Percentiles rank a stretch among this genome's conserved stretches.
phyloP scores from a whole-genome alignment of 495 filamentous ascomycete species.

The Aspergillus baeticus region DNA sequence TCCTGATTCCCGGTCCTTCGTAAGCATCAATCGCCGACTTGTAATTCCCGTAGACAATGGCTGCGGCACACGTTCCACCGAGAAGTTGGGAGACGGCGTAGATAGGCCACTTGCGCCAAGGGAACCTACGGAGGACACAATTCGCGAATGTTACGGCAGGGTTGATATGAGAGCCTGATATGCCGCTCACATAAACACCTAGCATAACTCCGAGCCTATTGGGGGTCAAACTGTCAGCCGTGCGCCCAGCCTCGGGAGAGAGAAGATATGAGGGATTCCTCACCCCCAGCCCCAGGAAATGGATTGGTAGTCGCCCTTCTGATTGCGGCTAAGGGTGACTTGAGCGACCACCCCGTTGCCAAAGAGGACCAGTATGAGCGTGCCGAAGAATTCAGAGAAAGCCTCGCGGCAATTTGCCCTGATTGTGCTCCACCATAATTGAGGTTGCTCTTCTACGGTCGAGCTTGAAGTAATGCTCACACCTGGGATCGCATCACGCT shows the following conservation, averaged over 20 bases:
- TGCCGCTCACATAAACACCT: constrained; percentile 60
- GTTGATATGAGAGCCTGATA: constrained; percentile 63
- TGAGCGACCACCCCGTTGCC: constrained; percentile 63
- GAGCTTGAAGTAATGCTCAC: neutral
- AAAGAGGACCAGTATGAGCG: constrained; percentile 62
- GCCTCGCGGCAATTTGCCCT: constrained; percentile 50
- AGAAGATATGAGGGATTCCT: constrained; percentile 18
- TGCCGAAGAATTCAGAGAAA: constrained; percentile 64
- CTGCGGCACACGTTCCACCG: constrained; percentile 54
- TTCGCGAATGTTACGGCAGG: constrained; percentile 63
- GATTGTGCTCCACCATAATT: constrained; percentile 48
- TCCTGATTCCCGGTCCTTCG: constrained; percentile 52
- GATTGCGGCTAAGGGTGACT: constrained; percentile 49
- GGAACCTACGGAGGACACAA: constrained; percentile 60
- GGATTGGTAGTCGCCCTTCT: constrained; percentile 57
- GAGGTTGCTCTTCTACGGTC: neutral
- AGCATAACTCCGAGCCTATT: constrained; percentile 59
- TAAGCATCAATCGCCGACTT: constrained; percentile 52
- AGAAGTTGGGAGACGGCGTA: constrained; percentile 55
- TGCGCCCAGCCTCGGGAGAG: neutral
- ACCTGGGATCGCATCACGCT: neutral
- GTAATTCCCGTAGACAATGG: constrained; percentile 58
- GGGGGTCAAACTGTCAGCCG: constrained; percentile 6
- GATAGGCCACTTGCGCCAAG: constrained; percentile 58
- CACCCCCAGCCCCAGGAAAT: constrained; percentile 65